phyloP scores from a whole-genome alignment of 805 yeast species.

The Wickerhamomyces alni region DNA sequence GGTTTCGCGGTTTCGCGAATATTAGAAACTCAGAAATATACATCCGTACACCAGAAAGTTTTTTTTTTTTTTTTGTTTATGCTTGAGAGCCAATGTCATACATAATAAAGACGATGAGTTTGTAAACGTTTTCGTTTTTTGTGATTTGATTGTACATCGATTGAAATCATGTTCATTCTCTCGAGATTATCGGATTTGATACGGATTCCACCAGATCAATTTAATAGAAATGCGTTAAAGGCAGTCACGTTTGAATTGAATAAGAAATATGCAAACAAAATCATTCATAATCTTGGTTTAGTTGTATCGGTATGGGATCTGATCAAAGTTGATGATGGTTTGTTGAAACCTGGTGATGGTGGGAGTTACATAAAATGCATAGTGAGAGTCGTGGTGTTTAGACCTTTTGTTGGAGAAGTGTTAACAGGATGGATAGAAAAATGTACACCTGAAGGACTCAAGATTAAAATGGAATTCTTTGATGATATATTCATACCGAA shows the following conservation, averaged over 20 bases:
- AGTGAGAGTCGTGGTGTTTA: slow-evolving; percentile 76
- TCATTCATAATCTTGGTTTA: slow-evolving; percentile 78
- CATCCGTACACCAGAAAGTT: too few relatives aligned
- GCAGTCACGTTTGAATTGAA: slow-evolving; percentile 79
- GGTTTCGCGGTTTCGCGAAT: too few relatives aligned
- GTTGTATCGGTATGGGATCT: slow-evolving; percentile 84
- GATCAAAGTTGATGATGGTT: slow-evolving; percentile 77
- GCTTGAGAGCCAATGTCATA: too few relatives aligned
- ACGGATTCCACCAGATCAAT: slow-evolving; percentile 81
- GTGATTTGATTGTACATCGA: too few relatives aligned
- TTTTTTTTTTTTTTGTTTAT: too few relatives aligned
- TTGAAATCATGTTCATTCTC: slow-evolving; percentile 77
- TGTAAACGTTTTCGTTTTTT: too few relatives aligned
- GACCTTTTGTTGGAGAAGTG: slow-evolving; percentile 93
- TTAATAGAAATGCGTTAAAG: slow-evolving; percentile 62
- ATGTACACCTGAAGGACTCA: slow-evolving; percentile 82
- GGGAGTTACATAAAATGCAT: slow-evolving; percentile 70
- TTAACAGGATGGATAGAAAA: slow-evolving; percentile 90
- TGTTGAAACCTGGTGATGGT: slow-evolving; percentile 92
- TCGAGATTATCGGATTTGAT: slow-evolving; percentile 78
- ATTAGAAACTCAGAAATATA: too few relatives aligned
- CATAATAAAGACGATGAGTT: too few relatives aligned
- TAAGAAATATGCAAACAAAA: slow-evolving; percentile 78
- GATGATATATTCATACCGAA: slow-evolving; percentile 90
- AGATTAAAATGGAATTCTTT: slow-evolving; percentile 77